Evolutionary conservation across 2,329 filamentous ascomycete species (phyloP), one percentile per base, ranked within the genome.

Genomic region (Leptographium galeiforme): DNA sequence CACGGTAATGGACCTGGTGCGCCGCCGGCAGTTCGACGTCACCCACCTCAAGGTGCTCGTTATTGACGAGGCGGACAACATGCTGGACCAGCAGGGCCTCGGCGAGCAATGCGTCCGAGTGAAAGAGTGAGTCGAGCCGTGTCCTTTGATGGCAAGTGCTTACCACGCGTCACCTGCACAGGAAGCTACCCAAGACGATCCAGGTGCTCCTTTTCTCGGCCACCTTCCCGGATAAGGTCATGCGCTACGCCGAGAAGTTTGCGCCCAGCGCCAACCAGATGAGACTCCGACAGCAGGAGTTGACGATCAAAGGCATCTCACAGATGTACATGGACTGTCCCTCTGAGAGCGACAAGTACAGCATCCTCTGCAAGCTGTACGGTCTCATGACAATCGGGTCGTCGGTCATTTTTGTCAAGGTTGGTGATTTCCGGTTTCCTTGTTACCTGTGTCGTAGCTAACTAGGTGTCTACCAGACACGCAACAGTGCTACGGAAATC

Each of bases 281-380:
- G 64, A 93, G 87, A 47, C 76, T 98, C 51, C 83, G 88, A 63
- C 87, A 90, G 56, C 86, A 94, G 61, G 89, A 98, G 65, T 81
- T 97, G 62, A 97, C 91, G 0, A 91, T 98, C 57, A 89, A 93
- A 67, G 93, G 93, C 25, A 98, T 98, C 66, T 95, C 91, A 60
- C 93, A 98, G 65, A 88, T 98, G 72, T 98, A 94, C 66, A 88
- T 98, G 66, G 93, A 98, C 68, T 97, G 91, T 63, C 80, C 86
- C 25, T 77, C 77, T 38, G 87, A 94, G 59, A 72, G 82, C 39
- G 82, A 87, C 63, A 97, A 97, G 67, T 98, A 95, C 65, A 80
- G 85, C 39, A 83, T 87, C 54, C 80, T 98, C 8, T 86, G 94
- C 67, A 88, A 91, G 65, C 85, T 98, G 56, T 98, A 98, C 66